Evolutionary conservation across 2,329 filamentous ascomycete genomes (phyloP), one percentile per base, ranked within the genome.

Genomic region (Curvularia sp.): DNA sequence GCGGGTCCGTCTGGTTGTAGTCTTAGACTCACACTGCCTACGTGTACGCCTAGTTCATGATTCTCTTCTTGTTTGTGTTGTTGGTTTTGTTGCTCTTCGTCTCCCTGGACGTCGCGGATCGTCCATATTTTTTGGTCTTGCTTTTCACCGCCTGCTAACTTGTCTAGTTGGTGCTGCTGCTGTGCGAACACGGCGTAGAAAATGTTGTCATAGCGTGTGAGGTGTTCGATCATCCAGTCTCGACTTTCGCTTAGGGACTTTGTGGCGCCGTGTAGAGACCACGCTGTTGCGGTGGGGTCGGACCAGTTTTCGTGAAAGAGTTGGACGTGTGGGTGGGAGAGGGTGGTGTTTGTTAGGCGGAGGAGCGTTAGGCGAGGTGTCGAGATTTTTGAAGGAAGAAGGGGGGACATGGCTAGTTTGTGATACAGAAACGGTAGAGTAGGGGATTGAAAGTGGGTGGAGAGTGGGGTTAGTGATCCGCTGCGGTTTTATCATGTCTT

Each of bases 251-350:
- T 21, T 0, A 70, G 45, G 5, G 67, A 60, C 5, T 64, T 52
- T 3, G 56, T 63, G 5, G 59, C 34, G 3, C 69, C 71, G 47
- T 66, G 71, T 4, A 72, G 47, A 49, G 67, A 71, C 72, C 71
- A 74, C 18, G 57, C 43, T 43, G 72, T 75, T 28, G 60, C 60
- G 1, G 50, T 55, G 6, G 59, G 56, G 19, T 73, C 60, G 9
- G 47, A 57, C 70, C 71, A 72, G 32, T 65, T 55, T 30, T 68
- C 59, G 38, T 75, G 71, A 55, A 73, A 74, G 66, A 67, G 70
- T 43, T 63, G 58, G 13, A 72, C 46, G 48, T 73, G 71, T 10
- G 34, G 18, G 13, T 66, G 58, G 2, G 68, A 67, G 8, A 51
- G 57, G 3, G 30, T 30, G 8, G 62, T 67, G 46, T 70, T 57